Conservation (phyloP, 1,139 yeast species). For the Wickerhamiella pararugosa region DNA sequence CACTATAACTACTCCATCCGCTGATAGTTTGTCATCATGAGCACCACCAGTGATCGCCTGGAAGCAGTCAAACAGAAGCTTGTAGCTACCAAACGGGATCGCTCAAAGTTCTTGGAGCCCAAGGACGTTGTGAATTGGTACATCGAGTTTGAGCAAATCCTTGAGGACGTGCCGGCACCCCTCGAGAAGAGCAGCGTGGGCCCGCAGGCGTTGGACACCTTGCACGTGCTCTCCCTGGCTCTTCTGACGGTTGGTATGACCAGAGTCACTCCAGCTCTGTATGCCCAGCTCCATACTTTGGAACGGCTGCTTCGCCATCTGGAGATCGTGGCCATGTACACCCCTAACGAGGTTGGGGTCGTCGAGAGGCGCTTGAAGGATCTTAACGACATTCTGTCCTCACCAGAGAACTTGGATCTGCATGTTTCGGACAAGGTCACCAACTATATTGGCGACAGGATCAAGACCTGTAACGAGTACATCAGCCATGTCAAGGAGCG, state of each 20-base stretch:
- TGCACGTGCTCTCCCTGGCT: conserved; percentile 72
- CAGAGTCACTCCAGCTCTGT: conserved; percentile 85
- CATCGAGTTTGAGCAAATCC: conserved; percentile 20
- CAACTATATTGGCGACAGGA: conserved; percentile 19
- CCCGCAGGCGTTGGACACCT: conserved; percentile 67
- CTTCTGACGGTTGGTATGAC: conserved; percentile 84
- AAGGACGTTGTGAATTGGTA: conserved; percentile 8
- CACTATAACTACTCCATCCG: too few relatives aligned
- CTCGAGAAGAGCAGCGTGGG: conserved; percentile 35
- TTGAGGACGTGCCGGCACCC: conserved; percentile 11
- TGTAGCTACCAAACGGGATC: conserved; percentile 6
- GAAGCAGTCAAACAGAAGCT: conserved; percentile 2
- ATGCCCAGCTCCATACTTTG: conserved; percentile 75
- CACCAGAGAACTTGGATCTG: conserved; percentile 15
- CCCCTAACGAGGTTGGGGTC: conserved; percentile 69
- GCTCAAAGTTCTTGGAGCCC: conserved; percentile 9
- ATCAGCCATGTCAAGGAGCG: conserved; percentile 18
- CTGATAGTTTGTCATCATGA: too few relatives aligned
- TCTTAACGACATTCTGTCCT: conserved; percentile 40
- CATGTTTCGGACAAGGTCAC: conserved; percentile 22
- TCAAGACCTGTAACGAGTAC: conserved; percentile 18
- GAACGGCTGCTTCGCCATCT: conserved; percentile 68
- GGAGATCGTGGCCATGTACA: conserved; percentile 64
- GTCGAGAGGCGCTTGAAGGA: conserved; percentile 57
- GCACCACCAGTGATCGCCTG: neutral